Evolutionary conservation across 352 stramenopile genomes (phyloP).

Genomic region (Globisporangium echinulatum): DNA sequence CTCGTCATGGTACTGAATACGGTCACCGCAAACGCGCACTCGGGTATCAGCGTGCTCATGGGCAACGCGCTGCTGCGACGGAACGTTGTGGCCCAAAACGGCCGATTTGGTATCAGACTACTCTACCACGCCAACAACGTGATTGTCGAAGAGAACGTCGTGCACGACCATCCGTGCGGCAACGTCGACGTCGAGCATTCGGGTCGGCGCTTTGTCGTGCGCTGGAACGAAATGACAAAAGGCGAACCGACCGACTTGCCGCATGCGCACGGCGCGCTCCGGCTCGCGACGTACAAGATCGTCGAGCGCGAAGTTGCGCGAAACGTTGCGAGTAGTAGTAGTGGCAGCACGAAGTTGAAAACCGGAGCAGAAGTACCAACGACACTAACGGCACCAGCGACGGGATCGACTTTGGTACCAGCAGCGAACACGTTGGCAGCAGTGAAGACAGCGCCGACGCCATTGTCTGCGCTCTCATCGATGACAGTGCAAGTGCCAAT

Average conservation of each 20-base stretch:
- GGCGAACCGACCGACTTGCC: slow-evolving; percentile 44
- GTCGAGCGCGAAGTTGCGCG: slow-evolving; percentile 17
- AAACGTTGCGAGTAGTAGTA: too few relatives aligned
- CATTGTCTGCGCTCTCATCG: too few relatives aligned
- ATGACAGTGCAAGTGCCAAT: too few relatives aligned
- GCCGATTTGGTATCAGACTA: slow-evolving; percentile 63
- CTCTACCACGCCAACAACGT: slow-evolving; percentile 65
- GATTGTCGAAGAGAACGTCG: slow-evolving; percentile 69
- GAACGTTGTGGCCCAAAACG: slow-evolving; percentile 63
- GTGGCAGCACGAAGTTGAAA: too few relatives aligned
- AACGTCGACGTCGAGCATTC: slow-evolving; percentile 76
- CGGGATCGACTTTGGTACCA: not conserved
- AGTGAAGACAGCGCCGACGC: too few relatives aligned
- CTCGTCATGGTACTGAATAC: slow-evolving; percentile 57
- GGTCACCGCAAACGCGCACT: slow-evolving; percentile 46
- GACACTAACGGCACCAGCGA: not conserved
- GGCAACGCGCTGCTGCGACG: slow-evolving; percentile 53
- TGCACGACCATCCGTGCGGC: slow-evolving; percentile 57
- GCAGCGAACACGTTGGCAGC: not conserved
- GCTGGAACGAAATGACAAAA: slow-evolving; percentile 71
- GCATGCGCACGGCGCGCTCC: slow-evolving; percentile 43
- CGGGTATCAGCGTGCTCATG: slow-evolving; percentile 46
- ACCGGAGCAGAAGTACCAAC: not conserved
- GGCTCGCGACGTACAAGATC: slow-evolving; percentile 33
- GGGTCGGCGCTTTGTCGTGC: slow-evolving; percentile 67